Percentiles rank a stretch among this genome's conserved stretches.
Conservation (phyloP, 257 asterid genomes). For the Apocynum venetum region DNA sequence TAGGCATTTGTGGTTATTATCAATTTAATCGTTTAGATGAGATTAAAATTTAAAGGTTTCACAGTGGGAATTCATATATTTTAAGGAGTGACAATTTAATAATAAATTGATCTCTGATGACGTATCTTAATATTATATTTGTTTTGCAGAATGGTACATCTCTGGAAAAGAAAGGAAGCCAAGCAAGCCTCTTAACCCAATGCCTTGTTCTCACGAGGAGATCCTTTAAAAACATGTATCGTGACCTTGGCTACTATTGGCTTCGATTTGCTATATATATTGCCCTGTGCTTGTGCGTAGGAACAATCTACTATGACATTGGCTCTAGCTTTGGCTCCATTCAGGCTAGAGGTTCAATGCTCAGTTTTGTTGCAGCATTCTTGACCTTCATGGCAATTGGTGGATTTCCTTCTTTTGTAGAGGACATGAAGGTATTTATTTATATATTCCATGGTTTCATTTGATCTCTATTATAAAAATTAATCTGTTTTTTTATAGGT, state of each 20-base stretch:
- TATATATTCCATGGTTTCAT: slow-evolving; percentile 21
- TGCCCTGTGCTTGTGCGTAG: slow-evolving; percentile 44
- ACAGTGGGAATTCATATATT: too few species aligned
- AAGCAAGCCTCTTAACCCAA: slow-evolving; percentile 50
- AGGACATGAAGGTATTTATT: not conserved
- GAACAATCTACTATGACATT: slow-evolving; percentile 43
- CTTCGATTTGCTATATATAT: slow-evolving; percentile 51
- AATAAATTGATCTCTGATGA: too few species aligned
- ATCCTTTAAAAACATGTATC: slow-evolving; percentile 50
- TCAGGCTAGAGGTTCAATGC: slow-evolving; percentile 58
- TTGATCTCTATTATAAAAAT: not conserved
- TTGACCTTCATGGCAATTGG: too few species aligned
- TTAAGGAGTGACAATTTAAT: too few species aligned
- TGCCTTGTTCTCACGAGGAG: slow-evolving; percentile 45
- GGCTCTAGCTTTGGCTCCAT: slow-evolving; percentile 48
- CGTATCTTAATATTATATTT: too few species aligned
- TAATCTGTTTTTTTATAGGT: too few species aligned
- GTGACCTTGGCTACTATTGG: slow-evolving; percentile 32
- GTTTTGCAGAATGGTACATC: slow-evolving; percentile 10
- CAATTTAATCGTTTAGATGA: too few species aligned
- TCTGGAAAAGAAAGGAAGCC: slow-evolving; percentile 33
- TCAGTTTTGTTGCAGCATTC: not conserved
- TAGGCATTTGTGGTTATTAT: too few species aligned
- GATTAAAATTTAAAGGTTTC: too few species aligned
- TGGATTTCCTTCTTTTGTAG: too few species aligned